These are phyloP conservation scores for Tephrocybe sp. DNA, from an alignment of 768 basidiomycete genomes.

Conservation along the genomic window DNA sequence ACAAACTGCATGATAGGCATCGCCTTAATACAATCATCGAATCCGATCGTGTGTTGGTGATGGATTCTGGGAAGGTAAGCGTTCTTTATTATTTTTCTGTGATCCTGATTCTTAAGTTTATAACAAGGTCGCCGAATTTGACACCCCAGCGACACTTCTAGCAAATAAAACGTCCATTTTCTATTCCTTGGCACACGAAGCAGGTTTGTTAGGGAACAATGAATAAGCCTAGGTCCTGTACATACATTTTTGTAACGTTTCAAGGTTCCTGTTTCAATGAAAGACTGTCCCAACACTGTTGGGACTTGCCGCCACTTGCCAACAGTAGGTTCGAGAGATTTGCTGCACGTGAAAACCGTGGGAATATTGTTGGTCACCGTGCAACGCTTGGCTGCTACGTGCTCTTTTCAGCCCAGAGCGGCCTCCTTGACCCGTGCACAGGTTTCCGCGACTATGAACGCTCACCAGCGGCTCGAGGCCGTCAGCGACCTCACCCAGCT, in stretches of 20 bases:
- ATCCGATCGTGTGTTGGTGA: slow-evolving; percentile 79
- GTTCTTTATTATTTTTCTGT: background rate
- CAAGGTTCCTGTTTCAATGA: background rate
- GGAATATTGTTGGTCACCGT: slow-evolving; percentile 16
- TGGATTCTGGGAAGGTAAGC: slow-evolving; percentile 72
- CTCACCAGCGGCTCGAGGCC: slow-evolving; percentile 72
- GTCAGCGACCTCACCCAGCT: slow-evolving; percentile 70
- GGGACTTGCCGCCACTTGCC: too few species aligned
- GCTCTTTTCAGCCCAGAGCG: slow-evolving; percentile 4
- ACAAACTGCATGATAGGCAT: slow-evolving; percentile 45
- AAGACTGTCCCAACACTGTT: too few species aligned
- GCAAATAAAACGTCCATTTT: slow-evolving; percentile 57
- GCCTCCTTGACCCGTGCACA: slow-evolving; percentile 19
- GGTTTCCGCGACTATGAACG: slow-evolving; percentile 38
- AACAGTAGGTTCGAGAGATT: too few species aligned
- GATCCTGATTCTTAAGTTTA: slow-evolving; percentile 1
- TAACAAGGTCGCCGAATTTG: slow-evolving; percentile 71
- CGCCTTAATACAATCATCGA: slow-evolving; percentile 83
- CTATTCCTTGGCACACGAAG: slow-evolving; percentile 64
- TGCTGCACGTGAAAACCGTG: slow-evolving; percentile 11
- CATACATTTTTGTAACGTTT: too few species aligned
- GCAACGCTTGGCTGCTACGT: slow-evolving; percentile 1
- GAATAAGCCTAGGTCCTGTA: background rate
- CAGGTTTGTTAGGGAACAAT: slow-evolving; percentile 41
- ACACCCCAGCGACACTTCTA: slow-evolving; percentile 66